Base-by-base conservation (phyloP, 805 yeast genomes). In the Tetrapisispora taiwanensis region DNA sequence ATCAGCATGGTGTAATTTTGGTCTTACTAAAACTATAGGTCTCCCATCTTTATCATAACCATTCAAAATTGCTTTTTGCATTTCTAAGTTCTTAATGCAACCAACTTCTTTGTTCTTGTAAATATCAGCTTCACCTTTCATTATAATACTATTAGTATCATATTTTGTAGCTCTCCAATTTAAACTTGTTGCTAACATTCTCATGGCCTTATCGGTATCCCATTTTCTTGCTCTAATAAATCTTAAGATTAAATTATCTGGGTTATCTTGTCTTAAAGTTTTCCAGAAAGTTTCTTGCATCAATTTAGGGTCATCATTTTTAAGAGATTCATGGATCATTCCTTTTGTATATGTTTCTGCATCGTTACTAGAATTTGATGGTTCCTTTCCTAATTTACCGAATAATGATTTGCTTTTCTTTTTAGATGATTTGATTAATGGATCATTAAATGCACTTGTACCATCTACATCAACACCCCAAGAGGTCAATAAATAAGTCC, bases 171-270 rank as follows among this genome's bases (percentile, higher is more conserved):
- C 49, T 58, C 97, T 78, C 95, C 96, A 89, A 48, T 74, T 70
- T 52, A 86, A 60, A 6, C 94, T 80, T 48, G 74, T 70, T n/a
- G 81, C 71, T 41, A 86, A 56, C 95, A 88, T 87, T 18, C 69
- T 68, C 45, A 84, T 59, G 0, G 87, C 72, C 55, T 79, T 76
- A 52, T 78, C 81, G 19, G 79, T 71, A 51, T 83, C 78, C 81
- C 87, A 87, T 65, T 87, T 87, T 65, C 96, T 79, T 32, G 96
- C 96, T 53, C 95, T 73, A 22, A 85, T 65, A 55, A 82, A 89
- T 55, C 95, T 74, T 56, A 89, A 70, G 27, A 86, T 41, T 52
- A 81, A 63, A 54, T 84, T 81, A 63, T 92, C 99, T 3, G 94
- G 84, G 39, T 81, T 72, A 60, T 90, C 97, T 35, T 78, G 74